These are phyloP conservation scores for Aspergillus carbonarius DNA, from an alignment of 2,329 filamentous ascomycete species.

Conservation along the genomic window DNA sequence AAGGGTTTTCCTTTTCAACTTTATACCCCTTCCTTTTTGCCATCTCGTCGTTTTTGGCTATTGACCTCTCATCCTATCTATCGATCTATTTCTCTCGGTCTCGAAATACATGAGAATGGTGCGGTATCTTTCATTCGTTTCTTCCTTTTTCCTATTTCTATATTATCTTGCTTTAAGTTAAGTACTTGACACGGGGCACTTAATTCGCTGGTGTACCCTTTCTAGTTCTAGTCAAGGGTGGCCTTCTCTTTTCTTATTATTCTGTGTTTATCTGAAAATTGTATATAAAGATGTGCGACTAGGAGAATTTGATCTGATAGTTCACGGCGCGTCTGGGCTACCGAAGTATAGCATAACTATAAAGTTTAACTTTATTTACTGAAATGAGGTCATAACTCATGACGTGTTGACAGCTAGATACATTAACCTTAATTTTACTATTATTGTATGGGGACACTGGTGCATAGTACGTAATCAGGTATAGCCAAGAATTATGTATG, in stretches of 20 bases:
- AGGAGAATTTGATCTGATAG: background rate
- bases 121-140: conserved; percentile 1
- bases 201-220: background rate
- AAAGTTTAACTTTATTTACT: no score
- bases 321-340: no score
- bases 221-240: conserved; percentile 3
- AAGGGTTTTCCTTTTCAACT: conserved; percentile 11
- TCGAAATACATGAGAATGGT: background rate
- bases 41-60: background rate
- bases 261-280: conserved; percentile 1
- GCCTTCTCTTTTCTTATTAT: conserved; percentile 1
- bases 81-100: background rate
- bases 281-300: background rate
- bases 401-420: no score
- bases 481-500: background rate
- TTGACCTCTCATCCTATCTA: background rate
- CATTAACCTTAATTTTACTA: background rate
- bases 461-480: background rate
- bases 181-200: no score
- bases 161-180: conserved; percentile 8
- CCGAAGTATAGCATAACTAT: no score
- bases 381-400: no score
- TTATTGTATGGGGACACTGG: background rate
- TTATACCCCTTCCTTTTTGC: conserved; percentile 15
- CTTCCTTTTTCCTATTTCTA: conserved; percentile 4